Base-by-base conservation (phyloP, 306 rosid genomes). In the Dryas drummondii region DNA sequence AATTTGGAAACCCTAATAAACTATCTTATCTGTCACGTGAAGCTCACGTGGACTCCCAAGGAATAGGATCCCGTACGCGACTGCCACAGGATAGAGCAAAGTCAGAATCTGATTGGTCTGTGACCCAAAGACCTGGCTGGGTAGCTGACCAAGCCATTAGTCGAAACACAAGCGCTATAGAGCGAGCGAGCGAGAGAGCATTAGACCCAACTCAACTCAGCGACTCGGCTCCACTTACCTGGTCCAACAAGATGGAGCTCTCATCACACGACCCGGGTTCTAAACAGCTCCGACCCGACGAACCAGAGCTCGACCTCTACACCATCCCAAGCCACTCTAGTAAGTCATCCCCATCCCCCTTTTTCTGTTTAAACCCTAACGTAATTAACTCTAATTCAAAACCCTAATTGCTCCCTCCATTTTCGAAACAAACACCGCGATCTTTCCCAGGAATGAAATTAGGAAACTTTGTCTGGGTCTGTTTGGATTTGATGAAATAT, bases 291-390 rank as follows among this genome's bases (percentile, higher is more conserved):
- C 81, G 79, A 73, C 75, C 84, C 75, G 91, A 87, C 5, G 97
- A 85, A 81, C 93, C 94, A 57, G 97, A 94, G 83, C 87, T 90
- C 80, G 97, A 94, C 69, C 96, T 94, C 83, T 94, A 91, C 91
- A 84, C 97, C 70, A 94, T 94, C 46, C 98, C 98, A 72, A 81
- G 87, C 76, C 87, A 85, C 78, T 88, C 97, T n/a, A 76, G 97
- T 94, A 94, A 90, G 88, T 83, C 7, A 47, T 12, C 46, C 52
- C 75, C 37, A 60, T 19, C 52, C 16, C 3, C 37, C 47, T 12
- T 76, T 46, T 40, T 66, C 50, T 51, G 5, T 22, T 40, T 2
- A 46, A 72, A 58, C 67, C 75, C 15, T 13, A 55, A 57, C 45
- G 6, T 32, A 32, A 32, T 6, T 32, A n/a, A 5, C 57, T 44